Evolutionary conservation across 805 yeast species (phyloP), one percentile per base, ranked within the genome.

Genomic region (Spathaspora arborariae): DNA sequence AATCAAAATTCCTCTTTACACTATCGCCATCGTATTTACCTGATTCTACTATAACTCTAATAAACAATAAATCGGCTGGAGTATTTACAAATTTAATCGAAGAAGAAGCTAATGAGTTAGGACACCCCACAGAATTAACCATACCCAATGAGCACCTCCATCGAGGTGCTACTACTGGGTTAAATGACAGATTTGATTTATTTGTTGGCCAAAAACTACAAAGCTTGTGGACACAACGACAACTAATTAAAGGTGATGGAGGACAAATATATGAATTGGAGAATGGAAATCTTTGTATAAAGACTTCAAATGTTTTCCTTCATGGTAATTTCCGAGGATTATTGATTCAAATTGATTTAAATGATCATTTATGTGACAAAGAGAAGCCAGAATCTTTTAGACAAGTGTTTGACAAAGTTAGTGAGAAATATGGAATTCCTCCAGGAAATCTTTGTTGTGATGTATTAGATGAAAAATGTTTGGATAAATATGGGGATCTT

Each of bases 241-340:
- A 88, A 60, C 70, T 78, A 8, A 75, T 86, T 42, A 78, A 80
- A 55, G 94, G 92, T 1, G 91, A 85, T 50, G 84, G 85, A 8
- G 96, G 96, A 0, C 75, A 76, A 45, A 77, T 79, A 4, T 87
- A 83, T 57, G 77, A 78, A 50, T 56, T 85, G 2, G 76, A 73
- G 62, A 62, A 67, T 41, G 84, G 83, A 13, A 72, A 67, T 35
- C 71, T 82, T 54, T 65, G 69, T 7, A 66, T 88, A 2, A 67
- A 88, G 35, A 78, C 90, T 0, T 82, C 87, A 38, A 88, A 87
- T 57, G 80, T 87, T 35, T 81, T 82, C 42, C 70, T 86, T 11
- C 90, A 85, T 58, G 95, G 96, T 1, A 73, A 72, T 16, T 87
- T 85, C 68, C 78, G 83, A 50, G 90, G 90, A 0, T 73, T 87